A percentile compares a stretch with the other conserved stretches of the same genome.
Conservation (phyloP, 306 rosid species). For the Potentilla sterilis region DNA sequence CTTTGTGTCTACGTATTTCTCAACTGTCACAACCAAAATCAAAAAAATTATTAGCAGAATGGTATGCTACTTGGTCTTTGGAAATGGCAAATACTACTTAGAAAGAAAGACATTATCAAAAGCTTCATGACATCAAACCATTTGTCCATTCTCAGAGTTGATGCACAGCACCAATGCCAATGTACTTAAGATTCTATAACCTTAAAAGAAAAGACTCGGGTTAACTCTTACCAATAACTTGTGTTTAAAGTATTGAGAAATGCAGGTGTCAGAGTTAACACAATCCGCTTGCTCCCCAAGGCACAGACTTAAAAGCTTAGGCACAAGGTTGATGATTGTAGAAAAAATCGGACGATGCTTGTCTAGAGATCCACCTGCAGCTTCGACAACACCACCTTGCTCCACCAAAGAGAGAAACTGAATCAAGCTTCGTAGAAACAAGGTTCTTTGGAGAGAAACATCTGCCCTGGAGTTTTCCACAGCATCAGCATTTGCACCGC, state of each 20-base stretch:
- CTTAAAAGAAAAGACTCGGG: constrained; percentile 17
- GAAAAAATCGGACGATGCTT: constrained; percentile 45
- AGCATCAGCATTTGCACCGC: constrained; percentile 19
- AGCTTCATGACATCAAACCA: background rate
- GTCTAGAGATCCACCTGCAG: constrained; percentile 34
- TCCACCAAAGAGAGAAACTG: constrained; percentile 75
- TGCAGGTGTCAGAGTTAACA: constrained; percentile 27
- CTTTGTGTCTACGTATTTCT: background rate
- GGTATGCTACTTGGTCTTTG: background rate
- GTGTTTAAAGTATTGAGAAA: constrained; percentile 69
- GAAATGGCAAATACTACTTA: background rate
- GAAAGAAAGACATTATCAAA: background rate
- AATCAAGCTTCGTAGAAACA: constrained; percentile 68
- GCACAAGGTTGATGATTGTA: constrained; percentile 48
- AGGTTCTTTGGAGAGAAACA: constrained; percentile 20
- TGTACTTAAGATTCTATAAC: background rate
- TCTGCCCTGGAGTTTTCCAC: constrained; percentile 28
- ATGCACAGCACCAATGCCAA: background rate
- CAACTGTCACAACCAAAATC: background rate
- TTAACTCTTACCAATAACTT: constrained; percentile 71
- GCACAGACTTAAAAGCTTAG: constrained; percentile 63
- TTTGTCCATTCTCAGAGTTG: background rate
- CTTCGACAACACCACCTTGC: constrained; percentile 42
- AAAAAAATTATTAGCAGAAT: too few relatives aligned
- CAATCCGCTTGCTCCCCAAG: constrained; percentile 43